Evolutionary conservation across 352 stramenopile genomes (phyloP).

Genomic region (Pythium aquatile): DNA sequence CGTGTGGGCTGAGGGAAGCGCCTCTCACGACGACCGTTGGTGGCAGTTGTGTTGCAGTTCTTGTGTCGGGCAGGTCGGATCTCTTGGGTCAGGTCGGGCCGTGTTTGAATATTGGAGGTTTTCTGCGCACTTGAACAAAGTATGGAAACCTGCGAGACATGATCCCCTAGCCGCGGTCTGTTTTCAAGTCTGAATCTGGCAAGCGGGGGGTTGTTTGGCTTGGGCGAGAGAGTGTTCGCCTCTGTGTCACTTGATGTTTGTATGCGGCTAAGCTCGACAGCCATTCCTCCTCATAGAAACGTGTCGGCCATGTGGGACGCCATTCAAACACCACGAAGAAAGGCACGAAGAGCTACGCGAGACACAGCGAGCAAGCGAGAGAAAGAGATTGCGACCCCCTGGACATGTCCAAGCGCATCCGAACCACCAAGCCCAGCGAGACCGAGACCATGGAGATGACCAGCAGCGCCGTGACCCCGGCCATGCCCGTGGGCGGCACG

Average conservation of each 20-base stretch:
- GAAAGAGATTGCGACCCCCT: not conserved
- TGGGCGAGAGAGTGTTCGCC: slow-evolving; percentile 12
- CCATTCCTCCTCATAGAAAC: slow-evolving; percentile 16
- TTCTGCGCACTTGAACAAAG: slow-evolving; percentile 22
- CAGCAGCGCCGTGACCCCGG: slow-evolving; percentile 43
- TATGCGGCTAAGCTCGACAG: slow-evolving; percentile 22
- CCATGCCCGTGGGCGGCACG: slow-evolving; percentile 51
- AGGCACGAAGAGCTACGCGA: slow-evolving; percentile 6
- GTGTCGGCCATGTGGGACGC: slow-evolving; percentile 23
- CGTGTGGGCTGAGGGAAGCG: not conserved
- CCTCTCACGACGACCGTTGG: not conserved
- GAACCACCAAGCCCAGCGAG: slow-evolving; percentile 31
- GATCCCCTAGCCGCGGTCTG: slow-evolving; percentile 21
- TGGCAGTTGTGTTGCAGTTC: not conserved
- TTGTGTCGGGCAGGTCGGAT: slow-evolving; percentile 21
- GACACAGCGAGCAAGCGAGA: not conserved
- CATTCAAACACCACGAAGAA: slow-evolving; percentile 26
- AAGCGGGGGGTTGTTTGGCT: slow-evolving; percentile 14
- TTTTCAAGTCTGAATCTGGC: slow-evolving; percentile 24
- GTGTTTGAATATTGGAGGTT: slow-evolving; percentile 23
- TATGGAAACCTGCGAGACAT: slow-evolving; percentile 19
- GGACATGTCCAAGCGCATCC: slow-evolving; percentile 68
- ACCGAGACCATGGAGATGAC: slow-evolving; percentile 12
- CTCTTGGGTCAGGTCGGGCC: slow-evolving; percentile 14
- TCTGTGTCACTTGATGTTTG: slow-evolving; percentile 2